Evolutionary conservation across 225 moss, liverwort and hornwort genomes (phyloP), one percentile per base, ranked within the genome.

Genomic region (Polytrichum formosum): DNA sequence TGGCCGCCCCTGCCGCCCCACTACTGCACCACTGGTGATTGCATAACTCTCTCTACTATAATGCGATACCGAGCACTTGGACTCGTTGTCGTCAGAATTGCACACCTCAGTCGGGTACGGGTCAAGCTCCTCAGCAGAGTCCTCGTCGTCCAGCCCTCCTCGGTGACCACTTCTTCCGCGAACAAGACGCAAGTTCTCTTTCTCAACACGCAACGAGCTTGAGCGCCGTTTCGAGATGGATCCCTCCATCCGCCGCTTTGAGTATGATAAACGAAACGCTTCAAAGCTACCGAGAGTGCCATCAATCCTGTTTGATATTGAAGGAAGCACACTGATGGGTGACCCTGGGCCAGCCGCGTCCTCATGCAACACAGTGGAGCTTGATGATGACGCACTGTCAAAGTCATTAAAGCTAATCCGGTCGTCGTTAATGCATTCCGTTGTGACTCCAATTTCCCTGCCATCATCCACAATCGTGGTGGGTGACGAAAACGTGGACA

Each of bases 251-350:
- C 87, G 78, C 54, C 87, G 83, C 83, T 76, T 87, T 55, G 87
- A 87, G 72, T 81, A 87, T 7, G 87, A 87, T 16, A 87, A 76
- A 20, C 87, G 87, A 72, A 87, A 87, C 37, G 87, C 87, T 56
- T 87, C 87, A 28, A 87, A 83, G 73, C 83, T 78, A 66, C 69
- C 76, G 55, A 81, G 71, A 63, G 76, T 72, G 61, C 76, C 72
- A 33, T 81, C 87, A 27, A 74, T 70, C 63, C 87, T 74, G 78
- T 25, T 83, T 7, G 35, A 35, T 35, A 35, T 46, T 22, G 81
- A 66, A 30, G 87, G 83, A 61, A 87, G 87, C 37, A 87, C 87
- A 78, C 87, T 87, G 29, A 83, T 78, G 54, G 87, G 87, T 37
- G 87, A 87, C 58, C 72, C 87, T 59, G 76, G 76, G 35, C 68